A percentile compares a stretch with the other conserved stretches of the same genome.
Conservation (phyloP, 2,329 filamentous ascomycete species). For the Claviceps pazoutovae region DNA sequence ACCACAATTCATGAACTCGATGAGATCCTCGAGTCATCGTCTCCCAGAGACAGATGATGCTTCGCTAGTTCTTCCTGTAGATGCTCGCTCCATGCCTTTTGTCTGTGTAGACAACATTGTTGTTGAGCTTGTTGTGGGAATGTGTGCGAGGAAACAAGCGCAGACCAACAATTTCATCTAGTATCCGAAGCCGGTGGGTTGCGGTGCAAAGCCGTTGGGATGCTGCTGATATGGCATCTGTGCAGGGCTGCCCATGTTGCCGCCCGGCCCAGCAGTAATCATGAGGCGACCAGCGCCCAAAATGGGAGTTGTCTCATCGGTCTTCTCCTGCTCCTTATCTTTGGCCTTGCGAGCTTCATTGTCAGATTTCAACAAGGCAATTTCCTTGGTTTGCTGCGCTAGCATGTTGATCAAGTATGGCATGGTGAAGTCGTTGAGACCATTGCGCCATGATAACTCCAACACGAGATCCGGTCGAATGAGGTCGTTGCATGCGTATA, state of each 20-base stretch:
- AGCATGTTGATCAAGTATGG: conserved; percentile 99
- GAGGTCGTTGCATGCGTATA: conserved; percentile 96
- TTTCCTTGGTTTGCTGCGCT: conserved; percentile 74
- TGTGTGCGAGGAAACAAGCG: conserved; percentile 10
- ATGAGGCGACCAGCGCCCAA: conserved; percentile 79
- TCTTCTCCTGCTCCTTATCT: conserved; percentile 60
- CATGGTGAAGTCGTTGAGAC: conserved; percentile 95
- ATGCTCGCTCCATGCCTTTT: not conserved
- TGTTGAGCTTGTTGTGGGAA: not conserved
- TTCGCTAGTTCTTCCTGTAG: not conserved
- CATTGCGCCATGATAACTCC: conserved; percentile 93
- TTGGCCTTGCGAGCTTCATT: conserved; percentile 85
- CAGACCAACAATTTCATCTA: conserved; percentile 26
- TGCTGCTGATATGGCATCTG: conserved; percentile 58
- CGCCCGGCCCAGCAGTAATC: conserved; percentile 82
- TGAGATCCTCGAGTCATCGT: conserved; percentile 12
- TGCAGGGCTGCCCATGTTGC: conserved; percentile 32
- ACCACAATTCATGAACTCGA: conserved; percentile 10
- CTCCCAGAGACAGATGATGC: not conserved
- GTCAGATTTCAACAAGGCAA: conserved; percentile 78
- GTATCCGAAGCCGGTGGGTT: conserved; percentile 66
- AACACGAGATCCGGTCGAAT: conserved; percentile 85
- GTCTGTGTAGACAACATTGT: not conserved
- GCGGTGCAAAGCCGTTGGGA: conserved; percentile 77
- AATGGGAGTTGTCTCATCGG: conserved; percentile 88